Conservation (phyloP, 2,329 filamentous ascomycete species). For the Gaeumannomyces tritici region DNA sequence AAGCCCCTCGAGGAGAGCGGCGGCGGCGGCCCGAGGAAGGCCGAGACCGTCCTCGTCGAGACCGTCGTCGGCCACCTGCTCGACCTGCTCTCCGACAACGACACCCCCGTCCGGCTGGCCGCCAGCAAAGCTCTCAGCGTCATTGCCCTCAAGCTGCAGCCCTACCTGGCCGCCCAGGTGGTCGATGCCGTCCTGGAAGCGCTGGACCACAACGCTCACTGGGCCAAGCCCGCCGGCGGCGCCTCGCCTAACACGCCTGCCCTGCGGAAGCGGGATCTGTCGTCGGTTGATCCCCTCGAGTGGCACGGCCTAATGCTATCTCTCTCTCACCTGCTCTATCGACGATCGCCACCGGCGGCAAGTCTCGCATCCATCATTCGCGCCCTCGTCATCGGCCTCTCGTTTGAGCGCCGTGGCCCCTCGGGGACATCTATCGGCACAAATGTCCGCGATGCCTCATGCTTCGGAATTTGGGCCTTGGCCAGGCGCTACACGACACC, state of each 20-base stretch:
- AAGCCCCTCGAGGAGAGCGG: conserved; percentile 30
- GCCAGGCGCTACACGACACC: conserved; percentile 75
- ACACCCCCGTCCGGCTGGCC: conserved; percentile 82
- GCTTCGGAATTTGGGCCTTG: conserved; percentile 91
- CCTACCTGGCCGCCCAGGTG: conserved; percentile 76
- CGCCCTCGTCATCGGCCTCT: conserved; percentile 67
- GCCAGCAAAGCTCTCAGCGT: conserved; percentile 89
- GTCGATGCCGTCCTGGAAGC: conserved; percentile 77
- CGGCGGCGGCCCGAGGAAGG: conserved; percentile 14
- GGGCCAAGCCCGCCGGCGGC: conserved; percentile 27
- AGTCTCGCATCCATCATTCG: conserved; percentile 67
- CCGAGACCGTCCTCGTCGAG: conserved; percentile 53
- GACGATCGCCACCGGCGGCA: conserved; percentile 63
- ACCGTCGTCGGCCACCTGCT: conserved; percentile 75
- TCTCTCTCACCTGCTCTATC: conserved; percentile 76
- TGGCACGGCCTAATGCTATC: conserved; percentile 94
- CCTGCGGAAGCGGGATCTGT: conserved; percentile 47
- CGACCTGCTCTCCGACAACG: conserved; percentile 70
- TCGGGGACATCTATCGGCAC: conserved; percentile 80
- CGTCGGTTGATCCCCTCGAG: conserved; percentile 67
- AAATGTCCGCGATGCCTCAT: conserved; percentile 89
- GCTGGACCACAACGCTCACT: conserved; percentile 49
- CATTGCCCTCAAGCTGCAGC: conserved; percentile 69
- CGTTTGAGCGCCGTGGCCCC: conserved; percentile 80
- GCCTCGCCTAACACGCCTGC: conserved; percentile 11